Conservation (phyloP, 257 asterid genomes). For the Forsythia viridissima region DNA sequence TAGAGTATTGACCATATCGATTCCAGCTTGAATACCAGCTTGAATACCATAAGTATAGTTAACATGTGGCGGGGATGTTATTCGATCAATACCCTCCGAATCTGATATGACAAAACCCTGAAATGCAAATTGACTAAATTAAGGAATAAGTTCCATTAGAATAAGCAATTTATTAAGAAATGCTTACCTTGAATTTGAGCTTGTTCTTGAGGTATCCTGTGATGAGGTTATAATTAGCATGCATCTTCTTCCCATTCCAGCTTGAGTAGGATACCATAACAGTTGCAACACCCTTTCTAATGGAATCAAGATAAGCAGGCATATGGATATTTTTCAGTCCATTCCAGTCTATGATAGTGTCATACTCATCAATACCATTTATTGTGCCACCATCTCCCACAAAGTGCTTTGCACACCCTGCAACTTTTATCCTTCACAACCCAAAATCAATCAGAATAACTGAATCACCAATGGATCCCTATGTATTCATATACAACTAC, state of each 20-base stretch:
- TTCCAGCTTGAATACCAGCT: slow-evolving; percentile 30
- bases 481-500: no score
- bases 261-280: slow-evolving; percentile 42
- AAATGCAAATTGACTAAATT: neutral
- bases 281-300: slow-evolving; percentile 33
- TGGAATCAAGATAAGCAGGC: slow-evolving; percentile 36
- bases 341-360: slow-evolving; percentile 27
- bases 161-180: no score
- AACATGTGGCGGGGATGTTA: slow-evolving; percentile 22
- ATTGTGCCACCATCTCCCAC: slow-evolving; percentile 44
- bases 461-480: no score
- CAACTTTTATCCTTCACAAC: slow-evolving; percentile 30
- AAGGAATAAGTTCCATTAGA: no score
- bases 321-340: slow-evolving; percentile 34
- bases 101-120: slow-evolving; percentile 39
- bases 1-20: slow-evolving; percentile 28
- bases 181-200: slow-evolving; percentile 28
- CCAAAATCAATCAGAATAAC: no score
- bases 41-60: slow-evolving; percentile 32
- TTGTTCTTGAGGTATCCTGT: slow-evolving; percentile 33
- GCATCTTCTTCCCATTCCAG: slow-evolving; percentile 41
- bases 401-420: slow-evolving; percentile 39
- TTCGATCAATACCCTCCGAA: slow-evolving; percentile 27
- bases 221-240: slow-evolving; percentile 30
- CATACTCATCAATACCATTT: slow-evolving; percentile 37